These are phyloP conservation scores for Backusella circina DNA, from an alignment of 192 early-diverging fungal species.

Conservation along the genomic window DNA sequence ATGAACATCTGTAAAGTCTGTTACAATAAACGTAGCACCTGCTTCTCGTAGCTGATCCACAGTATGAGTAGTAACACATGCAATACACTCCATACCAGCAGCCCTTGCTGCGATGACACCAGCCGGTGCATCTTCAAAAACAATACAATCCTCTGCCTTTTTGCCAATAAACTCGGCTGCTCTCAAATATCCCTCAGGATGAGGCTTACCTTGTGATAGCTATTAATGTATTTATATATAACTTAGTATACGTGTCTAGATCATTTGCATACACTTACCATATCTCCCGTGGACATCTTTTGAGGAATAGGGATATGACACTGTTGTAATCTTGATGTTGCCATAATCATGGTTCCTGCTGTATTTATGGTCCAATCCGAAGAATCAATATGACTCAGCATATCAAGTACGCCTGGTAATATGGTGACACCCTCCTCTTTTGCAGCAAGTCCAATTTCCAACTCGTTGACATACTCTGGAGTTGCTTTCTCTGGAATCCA, in stretches of 20 bases:
- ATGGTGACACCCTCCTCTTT: slow-evolving; percentile 43
- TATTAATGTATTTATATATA: not conserved
- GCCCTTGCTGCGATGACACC: slow-evolving; percentile 42
- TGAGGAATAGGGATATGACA: slow-evolving; percentile 32
- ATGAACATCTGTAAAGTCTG: slow-evolving; percentile 35
- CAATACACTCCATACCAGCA: slow-evolving; percentile 39
- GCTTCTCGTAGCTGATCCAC: slow-evolving; percentile 39
- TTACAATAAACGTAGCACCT: slow-evolving; percentile 39
- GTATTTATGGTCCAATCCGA: slow-evolving; percentile 41
- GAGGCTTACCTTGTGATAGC: slow-evolving; percentile 20
- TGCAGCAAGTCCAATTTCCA: slow-evolving; percentile 17
- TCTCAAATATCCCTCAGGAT: slow-evolving; percentile 35
- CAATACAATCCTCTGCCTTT: slow-evolving; percentile 42
- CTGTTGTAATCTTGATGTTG: slow-evolving; percentile 34
- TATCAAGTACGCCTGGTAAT: slow-evolving; percentile 38
- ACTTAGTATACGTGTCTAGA: not conserved
- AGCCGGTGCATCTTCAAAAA: slow-evolving; percentile 52
- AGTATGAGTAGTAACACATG: slow-evolving; percentile 39
- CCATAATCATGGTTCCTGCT: slow-evolving; percentile 42
- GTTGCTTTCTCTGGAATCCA: slow-evolving; percentile 38
- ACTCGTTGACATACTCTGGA: slow-evolving; percentile 11
- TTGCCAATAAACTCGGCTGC: slow-evolving; percentile 35
- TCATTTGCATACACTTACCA: not conserved
- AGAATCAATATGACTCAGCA: slow-evolving; percentile 28
- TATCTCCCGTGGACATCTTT: slow-evolving; percentile 25